Evolutionary conservation across 116 monocot species (phyloP), one percentile per base, ranked within the genome.

Genomic region (Trichopus zeylanicus): DNA sequence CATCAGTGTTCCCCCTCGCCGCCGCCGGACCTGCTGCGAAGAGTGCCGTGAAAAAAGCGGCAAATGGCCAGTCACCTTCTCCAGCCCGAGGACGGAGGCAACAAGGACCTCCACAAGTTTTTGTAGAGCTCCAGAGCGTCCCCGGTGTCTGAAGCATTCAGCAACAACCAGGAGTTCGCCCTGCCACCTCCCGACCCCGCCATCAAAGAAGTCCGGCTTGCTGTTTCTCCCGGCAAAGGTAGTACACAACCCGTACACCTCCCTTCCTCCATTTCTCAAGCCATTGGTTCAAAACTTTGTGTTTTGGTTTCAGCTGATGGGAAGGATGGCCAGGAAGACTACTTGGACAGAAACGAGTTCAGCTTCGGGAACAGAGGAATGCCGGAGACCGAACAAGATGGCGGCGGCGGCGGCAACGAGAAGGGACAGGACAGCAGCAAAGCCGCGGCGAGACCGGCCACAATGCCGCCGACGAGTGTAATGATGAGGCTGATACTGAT

Each of bases 61-160:
- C 18, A 15, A 70, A 57, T 20, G 73, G 73, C 16, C 70, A 69
- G 25, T 29, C 61, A 56, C 23, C n/a, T 64, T 52, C 55, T 63
- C 55, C 71, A 67, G 27, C 33, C 49, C 2, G 67, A 67, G 28
- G 68, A 76, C 12, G 61, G 47, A 0, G 67, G 46, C n/a, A 66
- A 60, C 10, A 72, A 68, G 55, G 83, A 83, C 26, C 70, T 85
- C 5, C 85, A 80, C 55, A 87, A 81, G 87, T 81, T 81, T 35
- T 81, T 87, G 2, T 87, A 78, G 87, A 81, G 83, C 70, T 83
- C 88, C 37, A 83, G 73, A 56, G 77, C 88, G n/a, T n/a, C n/a
- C n/a, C n/a, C n/a, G n/a, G n/a, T n/a, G n/a, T n/a, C n/a, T n/a
- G n/a, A n/a, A n/a, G 81, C 78, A 26, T 84, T 75, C 51, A 73